Evolutionary conservation across 768 basidiomycete genomes (phyloP), one percentile per base, ranked within the genome.

Genomic region (Amanita fuliginea): DNA sequence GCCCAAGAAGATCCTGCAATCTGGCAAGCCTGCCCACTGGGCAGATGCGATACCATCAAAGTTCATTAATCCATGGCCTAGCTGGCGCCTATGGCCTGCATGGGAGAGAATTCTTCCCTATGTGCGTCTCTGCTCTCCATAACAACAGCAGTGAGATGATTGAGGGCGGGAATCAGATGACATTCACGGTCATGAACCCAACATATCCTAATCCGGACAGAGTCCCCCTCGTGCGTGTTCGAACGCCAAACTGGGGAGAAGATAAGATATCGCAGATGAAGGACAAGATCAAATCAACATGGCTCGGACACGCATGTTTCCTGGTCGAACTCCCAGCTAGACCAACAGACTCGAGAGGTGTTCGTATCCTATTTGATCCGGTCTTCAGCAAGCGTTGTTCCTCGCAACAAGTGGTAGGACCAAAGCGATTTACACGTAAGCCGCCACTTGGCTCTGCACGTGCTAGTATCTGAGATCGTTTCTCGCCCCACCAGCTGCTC

Each of bases 301-400:
- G 75, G 75, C 64, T 78, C 0, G 76, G 76, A 8, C 77, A 78
- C 59, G 77, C 76, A 0, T 77, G 70, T 44, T 76, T 76, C 60
- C 59, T 76, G 3, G 61, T 78, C 11, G 75, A 79, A 59, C 61
- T 77, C 40, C 77, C 76, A 1, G 60, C 65, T 1, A 57, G 61
- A 3, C 48, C 53, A 7, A 47, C 28, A 5, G 60, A 55, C n/a
- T 52, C 52, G 6, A 61, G 65, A 37, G 76, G 77, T 8, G 62
- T 69, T 3, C 64, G 76, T 5, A 66, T 80, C 24, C 60, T 80
- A 2, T 76, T 76, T 53, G 77, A 78, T 50, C 76, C 74, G 18
- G 70, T 74, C 0, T 77, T 76, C 58, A 74, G 73, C 48, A 66
- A 75, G 46, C 65, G 76, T 3, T 78, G 77, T 58, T 74, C 72